Evolutionary conservation across 129 eudicot genomes (phyloP).

Genomic region (Flaveria linearis): DNA sequence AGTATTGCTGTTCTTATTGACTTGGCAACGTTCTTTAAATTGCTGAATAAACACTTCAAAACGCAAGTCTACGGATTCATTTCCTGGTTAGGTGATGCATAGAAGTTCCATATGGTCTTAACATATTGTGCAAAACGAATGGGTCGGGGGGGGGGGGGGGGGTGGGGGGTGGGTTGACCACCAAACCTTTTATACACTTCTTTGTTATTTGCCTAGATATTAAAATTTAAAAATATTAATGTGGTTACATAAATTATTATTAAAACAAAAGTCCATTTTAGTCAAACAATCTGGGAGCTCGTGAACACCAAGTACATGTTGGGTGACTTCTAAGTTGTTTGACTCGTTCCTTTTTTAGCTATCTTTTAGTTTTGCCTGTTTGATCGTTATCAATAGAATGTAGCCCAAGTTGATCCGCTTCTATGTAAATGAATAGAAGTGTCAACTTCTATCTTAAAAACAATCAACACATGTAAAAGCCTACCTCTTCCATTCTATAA

Average conservation of each 20-base stretch:
- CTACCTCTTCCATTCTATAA: background rate
- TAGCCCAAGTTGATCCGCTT: background rate
- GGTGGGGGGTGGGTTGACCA: background rate
- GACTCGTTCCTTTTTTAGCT: background rate
- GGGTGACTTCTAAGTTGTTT: background rate
- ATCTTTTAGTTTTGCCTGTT: background rate
- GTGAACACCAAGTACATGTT: background rate
- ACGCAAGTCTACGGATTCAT: background rate
- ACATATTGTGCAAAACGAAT: background rate
- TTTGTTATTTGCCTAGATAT: background rate
- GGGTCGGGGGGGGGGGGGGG: background rate
- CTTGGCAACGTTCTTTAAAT: background rate
- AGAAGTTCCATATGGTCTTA: background rate
- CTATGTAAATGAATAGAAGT: background rate
- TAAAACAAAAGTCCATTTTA: background rate
- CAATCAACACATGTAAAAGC: background rate
- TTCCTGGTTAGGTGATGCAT: slow-evolving; percentile 5
- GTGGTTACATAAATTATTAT: background rate
- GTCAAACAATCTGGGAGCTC: background rate
- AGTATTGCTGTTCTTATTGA: background rate
- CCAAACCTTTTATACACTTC: background rate
- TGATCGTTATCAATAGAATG: background rate
- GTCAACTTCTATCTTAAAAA: background rate
- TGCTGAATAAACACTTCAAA: background rate
- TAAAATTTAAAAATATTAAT: background rate